Evolutionary conservation across 108 stramenopile species (phyloP), one percentile per base, ranked within the genome.

Genomic region (Cyclostephanos tholiformis): DNA sequence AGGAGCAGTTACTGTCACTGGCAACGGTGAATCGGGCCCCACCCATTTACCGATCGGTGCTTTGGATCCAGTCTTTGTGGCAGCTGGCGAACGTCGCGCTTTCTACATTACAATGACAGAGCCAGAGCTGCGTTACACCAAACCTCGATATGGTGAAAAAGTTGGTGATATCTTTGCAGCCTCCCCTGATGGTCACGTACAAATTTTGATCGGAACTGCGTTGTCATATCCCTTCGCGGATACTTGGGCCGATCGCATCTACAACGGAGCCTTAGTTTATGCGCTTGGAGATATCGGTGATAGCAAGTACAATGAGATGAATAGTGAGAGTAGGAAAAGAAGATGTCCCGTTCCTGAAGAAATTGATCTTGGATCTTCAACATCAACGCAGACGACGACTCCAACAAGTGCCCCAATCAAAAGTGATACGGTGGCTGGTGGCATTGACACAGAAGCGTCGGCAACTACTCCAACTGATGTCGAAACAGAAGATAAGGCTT

Each of bases 241-340:
- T 0, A 50, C 39, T 6, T 68, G 71, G 66, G 14, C 35, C 13
- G 32, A 72, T 69, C 65, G 78, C 13, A 79, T 79, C 63, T 79
- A 25, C 60, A 79, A 79, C 72, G 78, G 78, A 52, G 78, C 78
- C 14, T 52, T 79, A 11, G n/a, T 79, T 17, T 79, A 71, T 79
- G 56, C 70, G 12, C 51, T 72, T 49, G 78, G 78, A 2, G 62
- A 67, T 25, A 44, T 72, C 1, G 52, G 23, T 36, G 78, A 79
- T 57, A 65, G 65, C 44, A 66, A 59, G 32, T 79, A 63, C 44
- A 43, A 58, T 27, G 43, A 68, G 4, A 19, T 63, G 59, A 68
- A 65, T 2, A 57, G 65, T 19, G 60, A 29, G 32, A 67, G 55
- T 32, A 66, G 78, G 61, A 62, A 19, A 30, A 66, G 71, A 43